phyloP scores from a whole-genome alignment of 2,329 filamentous ascomycete genomes.

The Ampelomyces quisqualis region DNA sequence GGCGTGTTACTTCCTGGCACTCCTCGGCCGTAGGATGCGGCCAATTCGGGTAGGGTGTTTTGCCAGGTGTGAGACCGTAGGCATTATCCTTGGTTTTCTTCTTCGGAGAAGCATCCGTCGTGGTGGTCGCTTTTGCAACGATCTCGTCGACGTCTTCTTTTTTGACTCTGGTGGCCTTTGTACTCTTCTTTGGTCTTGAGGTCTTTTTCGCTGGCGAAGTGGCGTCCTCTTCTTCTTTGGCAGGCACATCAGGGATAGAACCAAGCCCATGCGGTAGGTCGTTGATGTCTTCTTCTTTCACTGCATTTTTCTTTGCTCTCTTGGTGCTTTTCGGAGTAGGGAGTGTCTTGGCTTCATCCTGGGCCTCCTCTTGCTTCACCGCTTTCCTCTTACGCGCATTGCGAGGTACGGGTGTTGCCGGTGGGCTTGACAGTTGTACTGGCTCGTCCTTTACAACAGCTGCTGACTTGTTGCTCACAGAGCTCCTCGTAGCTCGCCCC shows the following conservation, averaged over 20 bases:
- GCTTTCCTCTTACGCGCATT: slow-evolving; percentile 32
- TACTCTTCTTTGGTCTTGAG: slow-evolving; percentile 25
- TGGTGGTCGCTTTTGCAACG: slow-evolving; percentile 27
- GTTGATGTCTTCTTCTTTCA: slow-evolving; percentile 46
- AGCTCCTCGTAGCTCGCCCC: slow-evolving; percentile 36
- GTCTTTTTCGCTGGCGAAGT: slow-evolving; percentile 14
- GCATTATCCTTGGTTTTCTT: slow-evolving; percentile 44
- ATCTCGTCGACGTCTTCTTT: slow-evolving; percentile 26
- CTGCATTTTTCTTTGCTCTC: slow-evolving; percentile 38
- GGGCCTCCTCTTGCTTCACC: slow-evolving; percentile 21
- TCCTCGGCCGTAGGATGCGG: slow-evolving; percentile 64
- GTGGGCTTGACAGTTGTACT: slow-evolving; percentile 48
- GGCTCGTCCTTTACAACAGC: slow-evolving; percentile 22
- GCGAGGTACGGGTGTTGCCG: slow-evolving; percentile 41
- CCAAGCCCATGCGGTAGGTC: slow-evolving; percentile 61
- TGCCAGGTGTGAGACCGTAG: slow-evolving; percentile 50
- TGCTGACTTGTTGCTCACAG: slow-evolving; percentile 18
- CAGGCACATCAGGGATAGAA: slow-evolving; percentile 17
- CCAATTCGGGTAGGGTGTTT: slow-evolving; percentile 69
- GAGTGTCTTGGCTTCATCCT: slow-evolving; percentile 5
- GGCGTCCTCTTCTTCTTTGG: slow-evolving; percentile 8
- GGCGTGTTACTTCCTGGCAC: slow-evolving; percentile 66
- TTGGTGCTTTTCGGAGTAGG: slow-evolving; percentile 37
- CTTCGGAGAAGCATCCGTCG: slow-evolving; percentile 36
- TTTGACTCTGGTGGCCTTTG: slow-evolving; percentile 15